These are phyloP conservation scores for Pichia thaimueangensis DNA, from an alignment of 805 yeast species.

Conservation along the genomic window DNA sequence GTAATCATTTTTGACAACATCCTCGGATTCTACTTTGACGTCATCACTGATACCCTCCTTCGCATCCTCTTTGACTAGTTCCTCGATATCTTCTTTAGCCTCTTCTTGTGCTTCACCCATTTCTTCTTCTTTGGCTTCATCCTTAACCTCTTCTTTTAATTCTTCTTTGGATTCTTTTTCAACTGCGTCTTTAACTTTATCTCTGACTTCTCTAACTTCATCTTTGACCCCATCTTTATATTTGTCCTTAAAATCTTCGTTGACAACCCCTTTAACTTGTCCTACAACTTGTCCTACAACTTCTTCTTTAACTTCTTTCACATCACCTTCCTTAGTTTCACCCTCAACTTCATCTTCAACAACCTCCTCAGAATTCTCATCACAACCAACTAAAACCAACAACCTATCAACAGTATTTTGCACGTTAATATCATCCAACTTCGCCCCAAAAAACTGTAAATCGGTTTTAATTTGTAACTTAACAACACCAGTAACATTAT, in stretches of 20 bases:
- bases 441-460: slow-evolving; percentile 57
- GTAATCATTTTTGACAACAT: neutral
- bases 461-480: slow-evolving; percentile 36
- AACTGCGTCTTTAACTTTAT: neutral
- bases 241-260: neutral
- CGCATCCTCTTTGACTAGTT: neutral
- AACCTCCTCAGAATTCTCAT: too few relatives aligned
- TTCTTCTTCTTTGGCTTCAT: neutral
- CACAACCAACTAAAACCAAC: slow-evolving; percentile 45
- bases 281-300: neutral
- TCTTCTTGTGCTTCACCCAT: neutral
- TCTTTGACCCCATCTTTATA: neutral
- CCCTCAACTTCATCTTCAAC: neutral
- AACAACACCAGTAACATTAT: slow-evolving; percentile 31
- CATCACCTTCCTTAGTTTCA: neutral
- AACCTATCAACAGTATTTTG: slow-evolving; percentile 57
- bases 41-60: neutral
- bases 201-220: neutral
- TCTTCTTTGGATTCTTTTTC: neutral
- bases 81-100: neutral
- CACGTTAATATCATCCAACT: slow-evolving; percentile 50
- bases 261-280: neutral
- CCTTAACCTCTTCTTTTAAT: neutral
- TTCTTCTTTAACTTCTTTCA: neutral
- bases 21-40: neutral